Base-by-base conservation (phyloP, 1,139 yeast genomes). In the Saccharomyces hybrid region DNA sequence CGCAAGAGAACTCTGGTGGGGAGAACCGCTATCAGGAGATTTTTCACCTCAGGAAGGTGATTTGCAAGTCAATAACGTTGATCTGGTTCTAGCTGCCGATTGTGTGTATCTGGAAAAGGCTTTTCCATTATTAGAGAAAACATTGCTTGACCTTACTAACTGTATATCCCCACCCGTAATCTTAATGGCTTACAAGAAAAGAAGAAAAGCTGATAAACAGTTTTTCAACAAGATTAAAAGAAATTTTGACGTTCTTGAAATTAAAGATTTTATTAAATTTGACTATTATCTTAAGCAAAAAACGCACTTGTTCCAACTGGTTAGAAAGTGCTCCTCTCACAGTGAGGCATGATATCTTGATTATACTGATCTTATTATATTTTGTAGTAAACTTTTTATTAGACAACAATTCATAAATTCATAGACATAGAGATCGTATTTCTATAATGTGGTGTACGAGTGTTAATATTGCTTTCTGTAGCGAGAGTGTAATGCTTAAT, bases 71-170 rank as follows among this genome's bases (percentile, higher is more conserved):
- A 24, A 47, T 32, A 66, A 69, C 21, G 71, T 75, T 2, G 83
- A 79, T 64, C 66, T 79, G 7, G 68, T 80, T 2, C 63, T 80
- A 38, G 84, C 83, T 2, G 84, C 84, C 0, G 84, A 80, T 63
- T 79, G 84, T 64, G 84, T 80, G 7, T 80, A 80, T 58, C 67
- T 78, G 26, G 84, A 79, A 60, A 65, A 72, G 9, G 81, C 82
- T 2, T 80, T 80, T 60, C 82, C 81, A 2, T 59, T 79, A 38
- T 64, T 80, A 49, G 80, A 78, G 54, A 69, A 71, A 57, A 80
- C 84, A 0, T 64, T 80, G 47, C 55, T 78, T 42, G 80, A 78
- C 53, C 61, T 80, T 19, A 73, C 81, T 1, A 69, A 66, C 8
- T 48, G 57, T 9, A 49, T 46, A 6, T 63, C 55, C 11, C 74